Evolutionary conservation across 345 rosid species (phyloP), one percentile per base, ranked within the genome.

Genomic region (Dovyalis caffra): DNA sequence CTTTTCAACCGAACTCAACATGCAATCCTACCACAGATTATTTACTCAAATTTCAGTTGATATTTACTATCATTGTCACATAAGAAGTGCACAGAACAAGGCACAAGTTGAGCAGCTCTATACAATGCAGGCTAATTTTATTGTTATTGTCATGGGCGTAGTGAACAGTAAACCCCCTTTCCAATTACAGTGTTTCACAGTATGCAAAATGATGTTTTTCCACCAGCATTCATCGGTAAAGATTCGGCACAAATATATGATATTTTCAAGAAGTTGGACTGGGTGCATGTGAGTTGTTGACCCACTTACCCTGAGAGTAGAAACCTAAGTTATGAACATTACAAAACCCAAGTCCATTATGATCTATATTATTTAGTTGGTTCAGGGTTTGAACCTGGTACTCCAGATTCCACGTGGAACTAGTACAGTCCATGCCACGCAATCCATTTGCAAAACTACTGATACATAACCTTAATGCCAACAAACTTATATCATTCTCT

Each of bases 381-480:
- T 70, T 12, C 15, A 16, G 29, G 64, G 43, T 43, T 23, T n/a
- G 12, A 31, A 47, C 69, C 71, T 40, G 35, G 67, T 56, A 62
- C 2, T 49, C 31, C 31, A 38, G 31, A 32, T 68, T 38, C 23
- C 26, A 43, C 25, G 5, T 43, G 62, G 70, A 63, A 63, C 58
- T 61, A 68, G 25, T 43, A 43, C 2, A 16, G 49, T 15, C 66
- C 6, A 35, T 34, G 18, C 65, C 18, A 51, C 64, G 8, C 64
- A 73, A 25, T 33, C 26, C 23, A n/a, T 21, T 20, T 25, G 37
- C 28, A 2, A 31, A 71, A 28, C 9, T 14, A 12, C 62, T 34
- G 70, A 45, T 72, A 34, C 15, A 64, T 56, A 26, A 51, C 63
- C 74, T 57, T 3, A 68, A 65, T 53, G 56, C 49, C 47, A 8